Conservation (phyloP, 495 filamentous ascomycete species). For the Sporormia fimetaria region DNA sequence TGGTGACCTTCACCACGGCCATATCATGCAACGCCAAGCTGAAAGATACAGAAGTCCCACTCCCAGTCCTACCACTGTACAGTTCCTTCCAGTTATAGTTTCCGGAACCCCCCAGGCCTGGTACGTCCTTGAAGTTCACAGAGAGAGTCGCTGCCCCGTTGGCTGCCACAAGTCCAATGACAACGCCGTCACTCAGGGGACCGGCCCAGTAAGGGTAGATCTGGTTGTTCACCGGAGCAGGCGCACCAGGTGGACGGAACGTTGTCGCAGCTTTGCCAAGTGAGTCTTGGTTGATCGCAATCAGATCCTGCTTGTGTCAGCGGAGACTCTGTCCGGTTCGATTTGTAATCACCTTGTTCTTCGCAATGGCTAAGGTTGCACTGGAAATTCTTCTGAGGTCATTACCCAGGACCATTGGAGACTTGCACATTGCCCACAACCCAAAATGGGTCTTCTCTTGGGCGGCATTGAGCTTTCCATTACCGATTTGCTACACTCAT, state of each 20-base stretch:
- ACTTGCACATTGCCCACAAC: slow-evolving; percentile 48
- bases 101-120: not conserved
- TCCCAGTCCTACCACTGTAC: too few species aligned
- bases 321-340: not conserved
- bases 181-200: slow-evolving; percentile 8
- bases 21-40: too few species aligned
- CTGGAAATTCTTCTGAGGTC: slow-evolving; percentile 33
- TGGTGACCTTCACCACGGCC: too few species aligned
- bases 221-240: not conserved
- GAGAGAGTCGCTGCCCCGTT: not conserved
- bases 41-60: too few species aligned
- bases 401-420: slow-evolving; percentile 43
- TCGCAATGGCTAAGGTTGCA: slow-evolving; percentile 34
- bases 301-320: slow-evolving; percentile 32
- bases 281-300: slow-evolving; percentile 44
- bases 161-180: slow-evolving; percentile 2
- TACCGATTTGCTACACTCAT: slow-evolving; percentile 30
- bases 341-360: slow-evolving; percentile 27
- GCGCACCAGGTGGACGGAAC: not conserved
- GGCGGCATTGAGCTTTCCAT: slow-evolving; percentile 1
- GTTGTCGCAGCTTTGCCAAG: slow-evolving; percentile 36
- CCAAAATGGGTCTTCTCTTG: slow-evolving; percentile 41
- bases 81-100: too few species aligned
- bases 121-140: not conserved
- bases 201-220: slow-evolving; percentile 15